phyloP scores from a whole-genome alignment of 2,329 filamentous ascomycete genomes.

The Diplodia corticola region DNA sequence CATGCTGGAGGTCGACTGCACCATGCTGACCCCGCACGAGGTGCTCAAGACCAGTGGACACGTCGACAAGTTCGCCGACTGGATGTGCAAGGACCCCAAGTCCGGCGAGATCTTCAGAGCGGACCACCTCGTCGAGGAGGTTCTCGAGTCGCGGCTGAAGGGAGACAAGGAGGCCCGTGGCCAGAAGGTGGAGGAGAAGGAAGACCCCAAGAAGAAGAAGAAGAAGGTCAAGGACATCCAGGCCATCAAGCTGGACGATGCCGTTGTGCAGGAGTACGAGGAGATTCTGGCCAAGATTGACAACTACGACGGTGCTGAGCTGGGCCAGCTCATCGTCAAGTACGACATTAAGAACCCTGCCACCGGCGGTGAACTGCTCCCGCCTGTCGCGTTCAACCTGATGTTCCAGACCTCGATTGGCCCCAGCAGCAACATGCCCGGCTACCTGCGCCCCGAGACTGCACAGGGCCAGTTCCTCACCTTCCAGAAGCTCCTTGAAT shows the following conservation, averaged over 20 bases:
- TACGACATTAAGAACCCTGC: constrained; percentile 87
- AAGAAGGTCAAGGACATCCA: constrained; percentile 72
- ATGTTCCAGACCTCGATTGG: constrained; percentile 98
- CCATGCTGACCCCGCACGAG: constrained; percentile 87
- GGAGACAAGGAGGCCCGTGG: constrained; percentile 92
- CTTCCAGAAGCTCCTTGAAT: constrained; percentile 93
- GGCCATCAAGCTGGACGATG: constrained; percentile 83
- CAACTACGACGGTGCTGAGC: constrained; percentile 86
- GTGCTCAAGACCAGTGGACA: constrained; percentile 92
- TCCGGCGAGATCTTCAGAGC: constrained; percentile 95
- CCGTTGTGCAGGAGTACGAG: constrained; percentile 84
- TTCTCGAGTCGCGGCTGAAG: constrained; percentile 82
- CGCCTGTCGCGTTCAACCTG: constrained; percentile 91
- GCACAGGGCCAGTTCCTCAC: constrained; percentile 98
- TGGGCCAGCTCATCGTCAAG: constrained; percentile 85
- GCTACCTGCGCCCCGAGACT: constrained; percentile 89
- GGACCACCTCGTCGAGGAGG: constrained; percentile 94
- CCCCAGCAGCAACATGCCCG: constrained; percentile 81
- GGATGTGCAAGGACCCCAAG: constrained; percentile 99
- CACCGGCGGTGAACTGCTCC: constrained; percentile 72
- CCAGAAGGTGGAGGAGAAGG: constrained; percentile 71
- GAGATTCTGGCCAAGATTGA: constrained; percentile 90
- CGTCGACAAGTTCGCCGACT: constrained; percentile 97
- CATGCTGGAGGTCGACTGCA: constrained; percentile 93
- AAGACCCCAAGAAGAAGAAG: constrained; percentile 86